Base-by-base conservation (phyloP, 768 basidiomycete species). In the Leucocoprinus leucothites region DNA sequence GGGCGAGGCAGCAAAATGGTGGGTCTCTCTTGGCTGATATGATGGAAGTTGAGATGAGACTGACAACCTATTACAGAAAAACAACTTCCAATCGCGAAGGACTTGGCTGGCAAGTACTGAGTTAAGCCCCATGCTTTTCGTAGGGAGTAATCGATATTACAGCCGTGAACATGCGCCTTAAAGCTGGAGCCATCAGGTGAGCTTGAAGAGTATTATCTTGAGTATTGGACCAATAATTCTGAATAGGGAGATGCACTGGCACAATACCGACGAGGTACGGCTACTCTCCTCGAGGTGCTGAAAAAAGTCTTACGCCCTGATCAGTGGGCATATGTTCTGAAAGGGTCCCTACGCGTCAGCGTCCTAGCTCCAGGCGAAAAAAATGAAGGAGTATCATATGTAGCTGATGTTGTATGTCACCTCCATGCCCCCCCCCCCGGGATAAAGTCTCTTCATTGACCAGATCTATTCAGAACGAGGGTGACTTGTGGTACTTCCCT, bases 1-100 rank as follows among this genome's bases (percentile, higher is more conserved):
- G 85, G 84, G 80, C 85, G 24, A 74, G 84, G 46, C 75, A 84
- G 61, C 78, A 85, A 64, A 87, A 82, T 58, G 57, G 85, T 80
- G 49, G n/a, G 75, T 46, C n/a, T 9, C 13, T 65, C 46, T 36
- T 28, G 19, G 5, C 11, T 11, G 11, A 31, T 11, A 31, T 11
- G 11, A 25, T 9, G 8, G 19, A 52, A 35, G 24, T 18, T 9
- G 26, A 16, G 8, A 22, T 22, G 38, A 22, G 16, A n/a, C 22
- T 24, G 45, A 47, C 45, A 41, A 5, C 11, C 6, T 14, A 34
- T 38, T 48, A 13, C 50, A 83, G 82, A 74, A 22, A 65, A 71
- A 36, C 68, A 64, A 5, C 66, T 85, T 73, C 81, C 82, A 3
- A 65, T 76, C 9, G 81, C 82, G 4, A 77, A 70, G 22, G 72